Base-by-base conservation (phyloP, 2,329 filamentous ascomycete genomes). In the Xylaria hypoxylon region DNA sequence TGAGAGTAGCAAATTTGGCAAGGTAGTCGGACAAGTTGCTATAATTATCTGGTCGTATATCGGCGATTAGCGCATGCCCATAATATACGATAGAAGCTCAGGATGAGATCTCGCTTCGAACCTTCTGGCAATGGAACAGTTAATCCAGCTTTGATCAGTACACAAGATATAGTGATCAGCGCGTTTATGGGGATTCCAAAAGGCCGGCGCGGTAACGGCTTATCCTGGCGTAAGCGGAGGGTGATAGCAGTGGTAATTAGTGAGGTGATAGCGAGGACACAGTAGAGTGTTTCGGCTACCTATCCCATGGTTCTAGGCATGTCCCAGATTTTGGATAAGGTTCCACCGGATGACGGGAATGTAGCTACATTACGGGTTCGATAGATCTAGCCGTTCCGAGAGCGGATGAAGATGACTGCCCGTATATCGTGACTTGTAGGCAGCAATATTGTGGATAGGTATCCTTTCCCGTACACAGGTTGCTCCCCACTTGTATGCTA, bases 71-170 rank as follows among this genome's bases (percentile, higher is more conserved):
- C 31, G 7, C 7, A 33, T 33, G 31, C 31, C 11, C 3, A 33
- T 5, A 10, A 33, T 8, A 33, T 33, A 33, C 31, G 11, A 33
- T 33, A 2, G 11, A 33, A 33, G 31, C 5, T 6, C 31, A 33
- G 4, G 24, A 28, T n/a, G 17, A 19, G 6, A 10, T 8, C 19
- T n/a, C 24, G 17, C 11, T 47, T 24, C 55, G 5, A 40, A 60
- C 62, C 66, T 59, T 65, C 62, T n/a, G 63, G 59, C 11, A 66
- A 22, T 10, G 57, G 51, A 2, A 67, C 24, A 4, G 45, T 42
- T 22, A 64, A 13, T 6, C 63, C 67, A 5, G 63, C 63, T 45
- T 68, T 65, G 44, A 66, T 28, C 17, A 68, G 24, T 5, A 66
- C 63, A 5, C n/a, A 40, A 24, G 66, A 68, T 1, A 68, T 22